Conservation (phyloP, 371 early-diverging fungal species). For the Encephalitozoon cuniculi region DNA sequence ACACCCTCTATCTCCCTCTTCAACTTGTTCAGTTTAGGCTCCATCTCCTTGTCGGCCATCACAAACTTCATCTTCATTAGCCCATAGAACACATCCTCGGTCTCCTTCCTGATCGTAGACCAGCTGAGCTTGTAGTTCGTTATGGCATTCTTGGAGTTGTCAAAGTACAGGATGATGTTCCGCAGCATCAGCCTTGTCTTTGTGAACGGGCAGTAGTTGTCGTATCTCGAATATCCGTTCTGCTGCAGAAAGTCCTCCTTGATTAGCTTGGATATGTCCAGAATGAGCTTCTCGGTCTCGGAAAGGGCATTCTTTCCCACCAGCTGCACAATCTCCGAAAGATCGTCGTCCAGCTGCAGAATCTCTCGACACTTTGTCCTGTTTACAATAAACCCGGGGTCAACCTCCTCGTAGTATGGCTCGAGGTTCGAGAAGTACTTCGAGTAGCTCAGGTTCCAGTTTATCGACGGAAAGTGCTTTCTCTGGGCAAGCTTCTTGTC, state of each 20-base stretch:
- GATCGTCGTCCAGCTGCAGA: conserved; percentile 92
- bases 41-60: conserved; percentile 16
- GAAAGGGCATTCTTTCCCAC: conserved; percentile 96
- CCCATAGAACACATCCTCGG: conserved; percentile 83
- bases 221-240: conserved; percentile 97
- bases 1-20: conserved; percentile 16
- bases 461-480: conserved; percentile 99
- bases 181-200: conserved; percentile 94
- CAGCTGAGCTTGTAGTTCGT: conserved; percentile 64
- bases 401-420: conserved; percentile 81
- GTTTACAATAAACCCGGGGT: conserved; percentile 78
- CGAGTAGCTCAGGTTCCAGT: conserved; percentile 95
- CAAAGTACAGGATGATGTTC: conserved; percentile 91
- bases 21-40: neutral
- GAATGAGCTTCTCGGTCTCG: conserved; percentile 93
- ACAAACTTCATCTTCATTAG: conserved; percentile 96
- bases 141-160: conserved; percentile 66
- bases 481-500: conserved; percentile 99
- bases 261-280: conserved; percentile 90
- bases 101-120: conserved; percentile 79
- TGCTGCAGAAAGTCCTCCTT: conserved; percentile 99
- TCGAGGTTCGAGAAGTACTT: conserved; percentile 93
- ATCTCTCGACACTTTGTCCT: conserved; percentile 91
- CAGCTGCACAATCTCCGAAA: conserved; percentile 97
- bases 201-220: conserved; percentile 97